Evolutionary conservation across 2,329 filamentous ascomycete genomes (phyloP).

Genomic region (Madurella fahalii): DNA sequence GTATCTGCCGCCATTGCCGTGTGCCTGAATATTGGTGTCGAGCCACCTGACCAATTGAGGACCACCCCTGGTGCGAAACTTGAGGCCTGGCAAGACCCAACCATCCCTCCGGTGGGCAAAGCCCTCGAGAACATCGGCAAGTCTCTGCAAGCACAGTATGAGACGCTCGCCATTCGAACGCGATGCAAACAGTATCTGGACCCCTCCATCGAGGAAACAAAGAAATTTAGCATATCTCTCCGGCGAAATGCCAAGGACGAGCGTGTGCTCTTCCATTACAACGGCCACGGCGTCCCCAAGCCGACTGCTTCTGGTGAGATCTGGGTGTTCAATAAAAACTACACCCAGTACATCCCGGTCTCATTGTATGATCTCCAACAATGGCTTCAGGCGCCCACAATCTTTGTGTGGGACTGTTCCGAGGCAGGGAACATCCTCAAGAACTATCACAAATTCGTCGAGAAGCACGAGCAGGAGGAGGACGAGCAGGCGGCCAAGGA

Average conservation of each 20-base stretch:
- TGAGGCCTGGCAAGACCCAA: slow-evolving; percentile 96
- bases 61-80: slow-evolving; percentile 89
- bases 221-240: slow-evolving; percentile 89
- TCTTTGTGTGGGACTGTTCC: slow-evolving; percentile 97
- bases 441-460: slow-evolving; percentile 90
- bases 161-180: slow-evolving; percentile 90
- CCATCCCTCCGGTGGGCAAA: slow-evolving; percentile 72
- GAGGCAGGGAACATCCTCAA: slow-evolving; percentile 92
- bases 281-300: slow-evolving; percentile 94
- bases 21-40: slow-evolving; percentile 95
- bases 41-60: slow-evolving; percentile 94
- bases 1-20: slow-evolving; percentile 92
- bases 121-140: slow-evolving; percentile 94
- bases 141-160: slow-evolving; percentile 91
- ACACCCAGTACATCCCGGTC: slow-evolving; percentile 97
- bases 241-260: slow-evolving; percentile 93
- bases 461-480: slow-evolving; percentile 91
- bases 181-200: slow-evolving; percentile 96
- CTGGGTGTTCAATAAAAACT: slow-evolving; percentile 99
- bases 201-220: slow-evolving; percentile 93
- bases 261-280: slow-evolving; percentile 95
- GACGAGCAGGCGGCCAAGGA: slow-evolving; percentile 71
- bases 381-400: slow-evolving; percentile 91
- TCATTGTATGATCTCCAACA: slow-evolving; percentile 92
- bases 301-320: slow-evolving; percentile 95